Evolutionary conservation across 1,284 basidiomycete species (phyloP), one percentile per base, ranked within the genome.

Genomic region (Chiua sp.): DNA sequence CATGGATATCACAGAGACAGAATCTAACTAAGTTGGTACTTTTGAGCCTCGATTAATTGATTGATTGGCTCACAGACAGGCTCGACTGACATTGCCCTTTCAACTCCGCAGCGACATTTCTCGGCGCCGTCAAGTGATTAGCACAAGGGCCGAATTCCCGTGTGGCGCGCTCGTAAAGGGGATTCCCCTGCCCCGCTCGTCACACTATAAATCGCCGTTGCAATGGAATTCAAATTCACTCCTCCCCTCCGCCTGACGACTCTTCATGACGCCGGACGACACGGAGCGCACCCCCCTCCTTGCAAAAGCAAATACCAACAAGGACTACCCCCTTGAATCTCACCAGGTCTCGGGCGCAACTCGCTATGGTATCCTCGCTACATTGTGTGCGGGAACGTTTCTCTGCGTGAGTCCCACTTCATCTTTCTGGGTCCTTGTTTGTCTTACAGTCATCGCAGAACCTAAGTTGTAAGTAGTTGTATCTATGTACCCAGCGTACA

Each of bases 361-460:
- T 0, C 57, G 65, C 11, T 68, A 67, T 55, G 48, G 57, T 5
- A 67, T 67, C 51, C 55, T 69, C 28, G 53, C 46, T 18, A 65
- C 65, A 0, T 51, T 67, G 55, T 51, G 59, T 44, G 47, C 44
- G 20, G 59, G 55, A 15, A 57, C 48, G 3, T 60, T 57, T 49
- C 52, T 60, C 16, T 57, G 48, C 42, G 59, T 60, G 22, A 50
- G 59, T 50, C 7, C n/a, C n/a, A n/a, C 20, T 48, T 55, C 7
- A n/a, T 37, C 13, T 11, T 28, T 49, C 20, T 47, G 11, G 13
- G 30, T 13, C 37, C n/a, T 28, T 33, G 13, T 6, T 22, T 5
- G n/a, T 39, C 28, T 44, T 12, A 37, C 30, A 1, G n/a, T 22
- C 23, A 6, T 50, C 37, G 11, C 39, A 60, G 59, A 39, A 46